Evolutionary conservation across 2,329 filamentous ascomycete species (phyloP).

Genomic region (Akanthomyces lecanii): DNA sequence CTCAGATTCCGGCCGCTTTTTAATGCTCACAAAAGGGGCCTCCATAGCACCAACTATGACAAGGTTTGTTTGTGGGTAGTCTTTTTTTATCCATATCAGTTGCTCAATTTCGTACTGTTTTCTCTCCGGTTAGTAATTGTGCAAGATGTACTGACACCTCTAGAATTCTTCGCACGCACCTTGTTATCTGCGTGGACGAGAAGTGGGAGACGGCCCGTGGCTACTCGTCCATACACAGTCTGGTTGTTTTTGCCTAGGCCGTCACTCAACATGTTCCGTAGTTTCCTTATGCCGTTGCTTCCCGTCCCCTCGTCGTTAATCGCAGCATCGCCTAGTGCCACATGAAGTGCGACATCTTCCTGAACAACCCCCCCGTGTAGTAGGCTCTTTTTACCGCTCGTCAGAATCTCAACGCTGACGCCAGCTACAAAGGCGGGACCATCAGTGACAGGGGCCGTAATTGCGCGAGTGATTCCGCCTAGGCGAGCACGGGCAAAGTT

Average conservation of each 20-base stretch:
- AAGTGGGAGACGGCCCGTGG: constrained; percentile 35
- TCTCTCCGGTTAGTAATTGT: neutral
- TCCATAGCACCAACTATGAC: constrained; percentile 38
- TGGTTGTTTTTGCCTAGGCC: constrained; percentile 32
- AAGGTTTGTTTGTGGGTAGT: constrained; percentile 30
- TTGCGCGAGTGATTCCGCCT: constrained; percentile 40
- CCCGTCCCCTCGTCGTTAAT: constrained; percentile 26
- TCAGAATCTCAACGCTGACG: constrained; percentile 40
- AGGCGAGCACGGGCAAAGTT: constrained; percentile 38
- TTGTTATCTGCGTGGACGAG: constrained; percentile 38
- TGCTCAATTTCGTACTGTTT: constrained; percentile 38
- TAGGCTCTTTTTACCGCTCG: constrained; percentile 33
- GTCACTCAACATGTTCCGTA: constrained; percentile 34
- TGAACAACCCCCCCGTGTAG: constrained; percentile 39
- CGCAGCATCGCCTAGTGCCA: constrained; percentile 33
- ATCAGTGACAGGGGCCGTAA: constrained; percentile 34
- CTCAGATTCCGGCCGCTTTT: neutral
- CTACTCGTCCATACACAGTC: constrained; percentile 34
- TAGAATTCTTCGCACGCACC: constrained; percentile 21
- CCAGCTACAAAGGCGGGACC: constrained; percentile 32
- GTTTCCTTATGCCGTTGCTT: constrained; percentile 27
- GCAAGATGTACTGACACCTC: neutral
- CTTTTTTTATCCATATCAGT: constrained; percentile 35
- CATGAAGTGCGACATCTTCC: constrained; percentile 40
- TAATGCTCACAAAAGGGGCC: constrained; percentile 32